Percentiles rank a stretch among this genome's conserved stretches.
These are phyloP conservation scores for Quillaja saponaria DNA, from an alignment of 306 rosid species.

Conservation along the genomic window DNA sequence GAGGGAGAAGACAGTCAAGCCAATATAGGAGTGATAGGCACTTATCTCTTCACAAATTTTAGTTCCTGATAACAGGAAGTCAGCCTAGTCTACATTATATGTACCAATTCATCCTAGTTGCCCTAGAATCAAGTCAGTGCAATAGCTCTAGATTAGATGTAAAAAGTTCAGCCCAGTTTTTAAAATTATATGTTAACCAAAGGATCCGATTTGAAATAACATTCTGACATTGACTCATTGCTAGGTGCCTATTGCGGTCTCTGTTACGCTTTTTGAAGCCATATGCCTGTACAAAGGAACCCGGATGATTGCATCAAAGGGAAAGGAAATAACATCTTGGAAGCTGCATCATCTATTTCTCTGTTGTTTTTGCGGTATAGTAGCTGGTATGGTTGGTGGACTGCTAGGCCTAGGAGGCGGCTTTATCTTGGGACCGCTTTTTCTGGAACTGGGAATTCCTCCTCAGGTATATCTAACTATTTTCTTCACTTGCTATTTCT, in stretches of 20 bases:
- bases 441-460: conserved; percentile 80
- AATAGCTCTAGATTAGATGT: not conserved
- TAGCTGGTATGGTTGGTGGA: conserved; percentile 82
- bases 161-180: not conserved
- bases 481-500: conserved; percentile 9
- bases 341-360: conserved; percentile 58
- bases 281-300: conserved; percentile 65
- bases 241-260: conserved; percentile 66
- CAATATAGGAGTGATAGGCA: not conserved
- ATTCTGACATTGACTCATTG: conserved; percentile 20
- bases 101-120: not conserved
- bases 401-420: conserved; percentile 84
- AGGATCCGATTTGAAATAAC: conserved; percentile 14
- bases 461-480: conserved; percentile 57
- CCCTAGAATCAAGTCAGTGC: conserved; percentile 4
- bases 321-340: conserved; percentile 73
- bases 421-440: conserved; percentile 79
- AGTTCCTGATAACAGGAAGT: not conserved
- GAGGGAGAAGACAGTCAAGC: not conserved
- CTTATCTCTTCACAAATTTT: not conserved
- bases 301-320: conserved; percentile 75
- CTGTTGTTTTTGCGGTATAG: conserved; percentile 61
- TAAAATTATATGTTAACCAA: not conserved
- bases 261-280: conserved; percentile 69
- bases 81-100: not conserved